These are phyloP conservation scores for Hypoxylon lienhwacheense DNA, from an alignment of 495 filamentous ascomycete species.

Conservation along the genomic window DNA sequence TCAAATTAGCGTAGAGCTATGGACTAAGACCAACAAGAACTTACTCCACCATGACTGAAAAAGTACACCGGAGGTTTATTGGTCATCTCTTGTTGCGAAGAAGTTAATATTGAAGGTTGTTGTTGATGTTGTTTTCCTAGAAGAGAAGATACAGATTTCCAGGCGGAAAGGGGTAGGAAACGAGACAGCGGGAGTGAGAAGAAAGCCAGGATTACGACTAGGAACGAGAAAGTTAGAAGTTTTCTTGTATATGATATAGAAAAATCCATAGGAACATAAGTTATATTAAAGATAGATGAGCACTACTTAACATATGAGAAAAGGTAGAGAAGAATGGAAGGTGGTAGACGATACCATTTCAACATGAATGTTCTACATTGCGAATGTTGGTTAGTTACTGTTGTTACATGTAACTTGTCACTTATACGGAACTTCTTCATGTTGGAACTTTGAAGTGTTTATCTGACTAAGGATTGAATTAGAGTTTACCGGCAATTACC, in stretches of 20 bases:
- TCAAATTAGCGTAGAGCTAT: not conserved
- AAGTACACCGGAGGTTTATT: conserved; percentile 69
- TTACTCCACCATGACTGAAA: conserved; percentile 74
- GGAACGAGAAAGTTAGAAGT: conserved; percentile 24
- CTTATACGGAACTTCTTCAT: too few relatives aligned
- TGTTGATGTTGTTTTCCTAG: too few relatives aligned
- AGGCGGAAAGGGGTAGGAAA: conserved; percentile 21
- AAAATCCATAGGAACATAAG: conserved; percentile 11
- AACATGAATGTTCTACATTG: too few relatives aligned
- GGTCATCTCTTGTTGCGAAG: conserved; percentile 34
- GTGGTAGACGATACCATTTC: conserved; percentile 10
- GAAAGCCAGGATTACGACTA: conserved; percentile 35
- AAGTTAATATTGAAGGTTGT: conserved; percentile 7
- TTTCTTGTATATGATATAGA: conserved; percentile 4
- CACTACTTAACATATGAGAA: too few relatives aligned
- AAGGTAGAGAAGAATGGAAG: not conserved
- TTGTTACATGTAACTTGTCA: too few relatives aligned
- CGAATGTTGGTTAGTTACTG: conserved; percentile 3
- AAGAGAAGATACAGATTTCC: conserved; percentile 15
- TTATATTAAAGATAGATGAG: not conserved
- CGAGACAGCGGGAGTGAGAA: conserved; percentile 19
- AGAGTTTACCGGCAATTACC: too few relatives aligned
- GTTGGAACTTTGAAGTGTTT: too few relatives aligned
- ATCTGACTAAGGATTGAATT: too few relatives aligned
- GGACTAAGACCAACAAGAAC: conserved; percentile 36